phyloP scores from a whole-genome alignment of 106 monocot species.

The Agapanthus africanus region DNA sequence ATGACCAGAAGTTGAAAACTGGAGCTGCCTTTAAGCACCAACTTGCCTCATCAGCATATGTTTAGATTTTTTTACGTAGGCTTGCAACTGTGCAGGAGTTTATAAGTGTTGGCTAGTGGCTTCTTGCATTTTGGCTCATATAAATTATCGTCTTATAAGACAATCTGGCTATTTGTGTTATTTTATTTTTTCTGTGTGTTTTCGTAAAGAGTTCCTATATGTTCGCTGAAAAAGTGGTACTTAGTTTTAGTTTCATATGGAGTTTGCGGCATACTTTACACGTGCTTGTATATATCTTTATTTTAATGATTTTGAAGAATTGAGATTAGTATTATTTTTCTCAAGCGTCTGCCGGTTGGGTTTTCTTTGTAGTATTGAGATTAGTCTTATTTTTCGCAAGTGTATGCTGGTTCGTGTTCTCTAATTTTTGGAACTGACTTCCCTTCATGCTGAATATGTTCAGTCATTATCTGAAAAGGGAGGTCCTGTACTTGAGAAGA shows the following conservation, averaged over 20 bases:
- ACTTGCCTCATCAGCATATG: too few species aligned
- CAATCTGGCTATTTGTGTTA: background rate
- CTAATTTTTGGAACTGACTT: background rate
- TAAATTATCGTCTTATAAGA: background rate
- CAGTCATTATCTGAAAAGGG: constrained; percentile 92
- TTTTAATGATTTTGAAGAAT: background rate
- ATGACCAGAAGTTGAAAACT: too few species aligned
- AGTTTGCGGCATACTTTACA: background rate
- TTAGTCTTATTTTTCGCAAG: too few species aligned
- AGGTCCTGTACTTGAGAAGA: constrained; percentile 48
- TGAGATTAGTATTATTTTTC: background rate
- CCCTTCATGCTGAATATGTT: background rate
- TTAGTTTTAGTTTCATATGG: background rate
- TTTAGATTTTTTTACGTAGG: too few species aligned
- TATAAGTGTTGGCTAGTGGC: too few species aligned
- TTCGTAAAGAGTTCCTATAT: background rate
- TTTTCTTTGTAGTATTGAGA: too few species aligned
- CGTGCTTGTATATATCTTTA: background rate
- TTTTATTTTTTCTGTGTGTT: background rate
- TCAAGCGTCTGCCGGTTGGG: background rate
- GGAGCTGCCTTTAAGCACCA: too few species aligned
- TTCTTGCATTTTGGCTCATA: too few species aligned
- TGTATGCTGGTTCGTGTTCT: too few species aligned
- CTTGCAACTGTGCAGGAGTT: too few species aligned
- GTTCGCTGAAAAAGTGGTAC: background rate